Evolutionary conservation across 1,284 basidiomycete species (phyloP), one percentile per base, ranked within the genome.

Genomic region (Mycosarcoma maydis): DNA sequence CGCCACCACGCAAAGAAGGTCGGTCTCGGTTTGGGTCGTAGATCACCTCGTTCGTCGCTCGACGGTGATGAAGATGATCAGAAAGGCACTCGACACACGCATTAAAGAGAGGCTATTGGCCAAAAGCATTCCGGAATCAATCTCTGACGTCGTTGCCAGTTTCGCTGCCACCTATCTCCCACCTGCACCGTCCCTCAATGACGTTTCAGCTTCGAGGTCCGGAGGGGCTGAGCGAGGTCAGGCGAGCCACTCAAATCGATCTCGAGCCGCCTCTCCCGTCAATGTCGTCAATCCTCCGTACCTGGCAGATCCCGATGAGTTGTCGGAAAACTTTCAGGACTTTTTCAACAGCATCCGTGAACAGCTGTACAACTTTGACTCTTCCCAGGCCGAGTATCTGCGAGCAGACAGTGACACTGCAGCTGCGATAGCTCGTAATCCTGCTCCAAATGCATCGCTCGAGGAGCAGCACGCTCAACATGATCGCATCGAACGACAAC

Each of bases 321-420:
- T 84, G 80, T 64, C 88, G 0, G 85, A 87, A 54, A 84, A 84
- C 53, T 84, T 93, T 45, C 92, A 94, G 79, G 86, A 87, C 34
- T 91, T 94, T 71, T 90, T 90, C 80, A 83, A 84, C n/a, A 83
- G 83, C 3, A 80, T 90, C 4, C 87, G 68, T 80, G 82, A 65
- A 55, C 70, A 49, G 40, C 58, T 59, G 14, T 49, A 47, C 86
- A 88, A 54, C 78, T 76, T 1, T 82, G 84, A 88, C 45, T 83
- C 83, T 23, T 6, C 29, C 30, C 86, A 42, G 14, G 40, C n/a
- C 9, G 4, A 19, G 87, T 45, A 30, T 10, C 26, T 33, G 22
- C 44, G 27, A 17, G 9, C 34, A 14, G 14, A 17, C n/a, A n/a
- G n/a, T 17, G 23, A 33, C 2, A 13, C 32, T 32, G 32, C 42